Evolutionary conservation across 768 basidiomycete genomes (phyloP).

Genomic region (Strobilomyces dryophilus): DNA sequence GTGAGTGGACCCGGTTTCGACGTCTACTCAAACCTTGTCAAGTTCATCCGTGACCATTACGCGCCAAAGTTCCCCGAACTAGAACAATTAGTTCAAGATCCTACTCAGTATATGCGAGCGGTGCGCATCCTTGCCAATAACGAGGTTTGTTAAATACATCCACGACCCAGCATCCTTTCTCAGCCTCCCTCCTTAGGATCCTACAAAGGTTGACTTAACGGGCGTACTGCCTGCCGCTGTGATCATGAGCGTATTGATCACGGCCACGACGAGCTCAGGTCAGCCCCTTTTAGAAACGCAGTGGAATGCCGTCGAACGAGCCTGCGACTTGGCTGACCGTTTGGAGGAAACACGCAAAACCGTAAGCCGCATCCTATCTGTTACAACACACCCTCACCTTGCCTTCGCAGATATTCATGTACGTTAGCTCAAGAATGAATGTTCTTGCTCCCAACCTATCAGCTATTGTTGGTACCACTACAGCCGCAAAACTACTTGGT

Average conservation of each 20-base stretch:
- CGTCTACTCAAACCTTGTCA: conserved; percentile 7
- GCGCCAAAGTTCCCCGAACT: conserved; percentile 93
- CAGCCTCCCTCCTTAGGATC: conserved; percentile 49
- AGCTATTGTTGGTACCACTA: conserved; percentile 96
- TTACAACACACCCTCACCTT: not conserved
- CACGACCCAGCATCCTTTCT: not conserved
- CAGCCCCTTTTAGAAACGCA: conserved; percentile 60
- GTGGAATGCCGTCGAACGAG: conserved; percentile 80
- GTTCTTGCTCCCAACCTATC: conserved; percentile 97
- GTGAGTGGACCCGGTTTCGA: not conserved
- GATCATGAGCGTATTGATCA: conserved; percentile 94
- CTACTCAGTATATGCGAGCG: conserved; percentile 87
- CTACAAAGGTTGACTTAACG: conserved; percentile 78
- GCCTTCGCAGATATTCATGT: conserved; percentile 81
- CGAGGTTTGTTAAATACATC: conserved; percentile 42
- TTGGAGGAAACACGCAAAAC: conserved; percentile 88
- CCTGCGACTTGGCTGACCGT: conserved; percentile 85
- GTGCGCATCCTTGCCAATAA: conserved; percentile 86
- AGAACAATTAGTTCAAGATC: conserved; percentile 90
- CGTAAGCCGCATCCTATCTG: conserved; percentile 35
- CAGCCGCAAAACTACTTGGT: conserved; percentile 96
- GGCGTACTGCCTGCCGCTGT: conserved; percentile 83
- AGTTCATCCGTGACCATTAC: conserved; percentile 99
- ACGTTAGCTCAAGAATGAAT: conserved; percentile 99
- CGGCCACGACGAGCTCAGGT: conserved; percentile 88